Conservation (phyloP, 2,329 filamentous ascomycete species). For the Sclerotinia minor region DNA sequence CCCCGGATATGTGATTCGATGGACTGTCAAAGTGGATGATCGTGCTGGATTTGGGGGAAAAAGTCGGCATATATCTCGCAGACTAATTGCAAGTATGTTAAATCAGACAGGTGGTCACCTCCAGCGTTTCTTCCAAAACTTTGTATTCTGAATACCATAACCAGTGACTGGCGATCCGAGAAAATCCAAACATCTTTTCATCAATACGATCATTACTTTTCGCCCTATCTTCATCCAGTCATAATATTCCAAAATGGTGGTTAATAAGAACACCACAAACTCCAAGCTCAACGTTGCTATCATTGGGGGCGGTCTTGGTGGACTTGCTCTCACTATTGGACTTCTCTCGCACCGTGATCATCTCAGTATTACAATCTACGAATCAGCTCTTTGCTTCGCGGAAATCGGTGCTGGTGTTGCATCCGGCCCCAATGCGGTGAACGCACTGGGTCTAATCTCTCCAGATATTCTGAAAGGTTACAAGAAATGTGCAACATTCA, state of each 20-base stretch:
- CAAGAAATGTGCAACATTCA: constrained; percentile 25
- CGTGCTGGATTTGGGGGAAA: no score
- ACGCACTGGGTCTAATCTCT: constrained; percentile 28
- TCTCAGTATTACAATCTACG: constrained; percentile 31
- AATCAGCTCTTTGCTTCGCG: constrained; percentile 27
- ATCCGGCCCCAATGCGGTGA: constrained; percentile 30
- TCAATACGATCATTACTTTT: not conserved
- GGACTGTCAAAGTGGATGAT: no score
- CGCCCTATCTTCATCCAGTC: no score
- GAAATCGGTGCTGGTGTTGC: constrained; percentile 35
- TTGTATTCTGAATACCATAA: not conserved
- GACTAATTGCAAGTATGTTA: no score
- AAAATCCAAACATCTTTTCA: not conserved
- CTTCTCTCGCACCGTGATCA: constrained; percentile 24
- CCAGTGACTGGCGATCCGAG: not conserved
- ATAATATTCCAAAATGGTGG: not conserved
- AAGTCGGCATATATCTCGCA: no score
- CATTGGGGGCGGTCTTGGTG: constrained; percentile 35
- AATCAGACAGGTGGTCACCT: no score
- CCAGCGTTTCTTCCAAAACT: not conserved
- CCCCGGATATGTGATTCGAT: no score
- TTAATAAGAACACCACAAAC: not conserved
- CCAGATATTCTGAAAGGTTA: constrained; percentile 29
- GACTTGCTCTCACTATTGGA: constrained; percentile 31
- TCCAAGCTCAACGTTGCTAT: constrained; percentile 28